Evolutionary conservation across 768 basidiomycete genomes (phyloP), one percentile per base, ranked within the genome.

Genomic region (Psilocybe cubensis): DNA sequence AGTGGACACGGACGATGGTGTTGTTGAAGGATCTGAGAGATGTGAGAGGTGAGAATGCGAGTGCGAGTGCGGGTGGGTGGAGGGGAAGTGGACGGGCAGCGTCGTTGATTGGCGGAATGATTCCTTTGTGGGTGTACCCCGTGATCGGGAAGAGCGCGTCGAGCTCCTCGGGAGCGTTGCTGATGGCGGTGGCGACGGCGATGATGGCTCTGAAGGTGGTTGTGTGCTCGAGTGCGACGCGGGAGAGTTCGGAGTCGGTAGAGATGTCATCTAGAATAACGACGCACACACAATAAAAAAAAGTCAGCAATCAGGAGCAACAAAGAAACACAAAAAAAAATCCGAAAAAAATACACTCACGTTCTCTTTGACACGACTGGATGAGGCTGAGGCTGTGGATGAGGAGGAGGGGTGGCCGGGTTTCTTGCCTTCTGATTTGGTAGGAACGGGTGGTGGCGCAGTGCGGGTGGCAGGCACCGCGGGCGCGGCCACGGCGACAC

Each of bases 171-270:
- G 50, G 20, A 69, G 61, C 28, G 63, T 67, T 29, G 64, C 48
- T n/a, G 63, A 59, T 17, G 66, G 65, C 23, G 70, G 74, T 14
- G 71, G 75, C 11, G 69, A 70, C 12, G 75, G 74, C 49, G 79
- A 65, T 59, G 76, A 67, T 2, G 70, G 75, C 54, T 69, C 69
- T 7, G 68, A 63, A 10, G 67, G 64, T 18, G 56, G 60, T 28
- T 51, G 60, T 17, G 40, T 63, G 52, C 52, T 69, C 23, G 68
- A 53, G 20, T 63, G 63, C 0, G 64, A 57, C 28, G 57, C 61
- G 45, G 68, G 69, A 14, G 70, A 73, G 57, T 57, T 68, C 25
- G 74, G 70, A 4, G 72, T 72, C 1, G 74, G 73, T 1, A 72
- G 62, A 27, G 69, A 66, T 60, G 62, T 43, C 24, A 62, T 52